Base-by-base conservation (phyloP, 1,284 basidiomycete species). In the Cerrena zonata region DNA sequence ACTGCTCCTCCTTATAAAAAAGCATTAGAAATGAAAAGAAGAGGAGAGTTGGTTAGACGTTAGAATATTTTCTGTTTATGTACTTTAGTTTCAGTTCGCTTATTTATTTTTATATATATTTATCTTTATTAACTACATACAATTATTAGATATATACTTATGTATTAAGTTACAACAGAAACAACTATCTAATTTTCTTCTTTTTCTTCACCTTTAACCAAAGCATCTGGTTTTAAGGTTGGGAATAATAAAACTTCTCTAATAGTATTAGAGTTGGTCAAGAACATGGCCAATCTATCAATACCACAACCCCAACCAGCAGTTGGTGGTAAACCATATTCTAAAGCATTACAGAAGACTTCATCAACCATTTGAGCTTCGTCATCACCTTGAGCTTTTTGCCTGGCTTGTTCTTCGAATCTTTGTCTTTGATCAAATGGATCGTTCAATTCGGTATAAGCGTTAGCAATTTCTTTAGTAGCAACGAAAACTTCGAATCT, bases 401-500 rank as follows among this genome's bases (percentile, higher is more conserved):
- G 95, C 62, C 84, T 79, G 50, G 81, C 77, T 78, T 94, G 91
- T 71, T 99, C 95, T 71, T 96, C 92, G 72, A 99, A 99, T 61
- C 94, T 85, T 62, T 93, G 77, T 22, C 94, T 80, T 73, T 99
- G 95, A 69, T 97, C 94, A 67, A 96, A 96, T 1, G 93, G 93
- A 72, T 96, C 94, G 73, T 96, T 97, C 77, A 99, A 82, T 79
- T 99, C 95, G 38, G 95, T 99, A 71, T 99, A 96, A 34, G 93
- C 92, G 63, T 96, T 96, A 75, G 91, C 94, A 69, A 98, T 89
- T 73, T 98, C 95, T 79, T 97, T 97, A 57, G 92, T 93, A 45
- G 94, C 96, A 75, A 99, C 83, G 78, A 99, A 99, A 5, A 84
- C 92, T 69, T 99, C 95, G 76, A 99, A 99, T 15, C 95, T 91